Conservation (phyloP, 352 stramenopile genomes). For the Synura sp. region DNA sequence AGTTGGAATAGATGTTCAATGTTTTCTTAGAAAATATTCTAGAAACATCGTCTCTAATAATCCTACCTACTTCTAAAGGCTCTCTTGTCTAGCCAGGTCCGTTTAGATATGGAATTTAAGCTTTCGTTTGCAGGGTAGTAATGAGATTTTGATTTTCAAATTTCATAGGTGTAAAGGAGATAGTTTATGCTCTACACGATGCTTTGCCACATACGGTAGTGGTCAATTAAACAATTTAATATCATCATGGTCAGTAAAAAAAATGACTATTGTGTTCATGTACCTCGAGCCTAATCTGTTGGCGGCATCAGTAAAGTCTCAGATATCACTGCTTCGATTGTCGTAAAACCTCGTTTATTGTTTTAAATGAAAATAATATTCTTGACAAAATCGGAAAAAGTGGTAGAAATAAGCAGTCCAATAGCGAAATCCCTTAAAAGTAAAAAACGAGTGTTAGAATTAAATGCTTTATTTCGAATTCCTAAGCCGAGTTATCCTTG, state of each 20-base stretch:
- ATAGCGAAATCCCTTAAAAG: background rate
- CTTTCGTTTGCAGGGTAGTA: background rate
- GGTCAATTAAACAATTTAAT: background rate
- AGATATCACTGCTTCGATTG: background rate
- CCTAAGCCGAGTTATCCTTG: background rate
- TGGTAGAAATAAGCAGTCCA: no score
- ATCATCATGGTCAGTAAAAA: background rate
- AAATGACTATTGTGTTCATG: constrained; percentile 9
- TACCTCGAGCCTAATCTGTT: background rate
- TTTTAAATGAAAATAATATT: constrained; percentile 1
- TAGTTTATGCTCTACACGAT: constrained; percentile 6
- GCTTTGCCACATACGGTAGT: constrained; percentile 17
- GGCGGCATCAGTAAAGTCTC: background rate
- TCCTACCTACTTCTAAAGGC: background rate
- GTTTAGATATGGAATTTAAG: background rate
- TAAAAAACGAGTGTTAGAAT: background rate
- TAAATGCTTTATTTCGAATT: background rate
- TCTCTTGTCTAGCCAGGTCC: background rate
- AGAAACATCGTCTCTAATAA: background rate
- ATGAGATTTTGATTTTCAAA: background rate
- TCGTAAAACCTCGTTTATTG: background rate
- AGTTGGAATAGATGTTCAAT: background rate
- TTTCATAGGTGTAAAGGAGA: background rate
- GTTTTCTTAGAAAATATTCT: background rate
- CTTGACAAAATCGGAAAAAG: background rate